Evolutionary conservation across 2,329 filamentous ascomycete genomes (phyloP).

Genomic region (Neoscytalidium dimidiatum): DNA sequence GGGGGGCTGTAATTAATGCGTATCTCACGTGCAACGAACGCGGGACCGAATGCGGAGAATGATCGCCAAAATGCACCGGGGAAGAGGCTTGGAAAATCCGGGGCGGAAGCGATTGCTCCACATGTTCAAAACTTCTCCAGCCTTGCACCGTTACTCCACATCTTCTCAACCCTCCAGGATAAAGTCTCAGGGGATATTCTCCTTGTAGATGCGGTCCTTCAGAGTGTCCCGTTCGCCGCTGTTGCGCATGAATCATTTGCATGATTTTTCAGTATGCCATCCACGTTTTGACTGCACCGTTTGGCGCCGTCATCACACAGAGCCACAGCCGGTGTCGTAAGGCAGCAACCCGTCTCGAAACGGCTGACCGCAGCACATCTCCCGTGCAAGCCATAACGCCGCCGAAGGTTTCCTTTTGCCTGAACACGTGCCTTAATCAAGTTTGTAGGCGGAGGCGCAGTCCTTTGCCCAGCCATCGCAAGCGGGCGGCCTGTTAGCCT

Average conservation of each 20-base stretch:
- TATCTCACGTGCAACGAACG: conserved; percentile 6
- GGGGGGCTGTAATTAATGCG: not conserved
- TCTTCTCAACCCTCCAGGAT: not conserved
- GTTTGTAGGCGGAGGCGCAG: conserved; percentile 10
- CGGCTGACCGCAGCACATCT: conserved; percentile 10
- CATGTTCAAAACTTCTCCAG: not conserved
- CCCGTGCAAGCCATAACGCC: conserved; percentile 7
- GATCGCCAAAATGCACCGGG: not conserved
- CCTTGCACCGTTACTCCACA: not conserved
- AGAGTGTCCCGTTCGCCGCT: not conserved
- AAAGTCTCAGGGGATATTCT: not conserved
- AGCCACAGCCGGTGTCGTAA: not conserved
- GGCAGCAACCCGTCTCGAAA: not conserved
- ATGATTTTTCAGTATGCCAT: not conserved
- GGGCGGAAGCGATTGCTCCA: not conserved
- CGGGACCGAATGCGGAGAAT: not conserved
- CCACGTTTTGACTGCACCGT: not conserved
- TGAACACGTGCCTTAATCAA: not conserved
- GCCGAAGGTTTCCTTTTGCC: not conserved
- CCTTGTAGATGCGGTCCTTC: not conserved
- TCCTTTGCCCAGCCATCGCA: not conserved
- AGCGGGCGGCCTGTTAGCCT: not conserved
- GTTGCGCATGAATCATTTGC: not conserved
- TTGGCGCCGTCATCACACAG: not conserved
- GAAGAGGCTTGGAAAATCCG: not conserved